Conservation (phyloP, 306 rosid species). For the Sindora glabra region DNA sequence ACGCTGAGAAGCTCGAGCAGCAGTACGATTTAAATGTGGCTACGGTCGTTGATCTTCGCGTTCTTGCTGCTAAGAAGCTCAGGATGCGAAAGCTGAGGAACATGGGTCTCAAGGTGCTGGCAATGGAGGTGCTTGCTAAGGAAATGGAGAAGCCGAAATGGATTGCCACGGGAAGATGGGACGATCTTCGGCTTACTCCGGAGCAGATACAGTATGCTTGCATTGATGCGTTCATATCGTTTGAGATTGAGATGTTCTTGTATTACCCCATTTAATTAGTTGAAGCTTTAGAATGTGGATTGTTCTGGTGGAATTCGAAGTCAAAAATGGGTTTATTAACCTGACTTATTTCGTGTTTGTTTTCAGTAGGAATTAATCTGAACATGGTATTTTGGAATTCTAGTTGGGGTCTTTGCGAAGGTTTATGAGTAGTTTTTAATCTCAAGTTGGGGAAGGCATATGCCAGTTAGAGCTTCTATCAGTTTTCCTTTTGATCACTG, state of each 20-base stretch:
- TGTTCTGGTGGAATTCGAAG: background rate
- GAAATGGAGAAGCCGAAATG: slow-evolving; percentile 29
- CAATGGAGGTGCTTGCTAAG: slow-evolving; percentile 15
- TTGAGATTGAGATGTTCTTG: slow-evolving; percentile 24
- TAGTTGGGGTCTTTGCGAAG: no score
- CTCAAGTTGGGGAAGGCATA: no score
- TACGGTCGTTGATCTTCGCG: slow-evolving; percentile 24
- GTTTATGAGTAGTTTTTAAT: no score
- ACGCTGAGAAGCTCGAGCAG: slow-evolving; percentile 19
- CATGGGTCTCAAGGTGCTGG: slow-evolving; percentile 36
- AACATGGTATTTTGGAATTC: no score
- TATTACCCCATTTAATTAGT: background rate
- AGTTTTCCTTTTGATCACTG: no score
- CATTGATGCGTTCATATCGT: slow-evolving; percentile 42
- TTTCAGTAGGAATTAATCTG: no score
- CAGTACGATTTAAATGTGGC: slow-evolving; percentile 26
- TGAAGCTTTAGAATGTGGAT: background rate
- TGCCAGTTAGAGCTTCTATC: no score
- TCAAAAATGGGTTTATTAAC: background rate
- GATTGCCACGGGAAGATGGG: slow-evolving; percentile 44
- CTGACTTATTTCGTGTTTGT: no score
- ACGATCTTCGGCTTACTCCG: slow-evolving; percentile 22
- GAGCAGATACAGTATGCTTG: slow-evolving; percentile 45
- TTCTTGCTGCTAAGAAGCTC: background rate
- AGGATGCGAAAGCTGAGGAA: slow-evolving; percentile 3